These are phyloP conservation scores for Datisca glomerata DNA, from an alignment of 306 rosid genomes.

Conservation along the genomic window DNA sequence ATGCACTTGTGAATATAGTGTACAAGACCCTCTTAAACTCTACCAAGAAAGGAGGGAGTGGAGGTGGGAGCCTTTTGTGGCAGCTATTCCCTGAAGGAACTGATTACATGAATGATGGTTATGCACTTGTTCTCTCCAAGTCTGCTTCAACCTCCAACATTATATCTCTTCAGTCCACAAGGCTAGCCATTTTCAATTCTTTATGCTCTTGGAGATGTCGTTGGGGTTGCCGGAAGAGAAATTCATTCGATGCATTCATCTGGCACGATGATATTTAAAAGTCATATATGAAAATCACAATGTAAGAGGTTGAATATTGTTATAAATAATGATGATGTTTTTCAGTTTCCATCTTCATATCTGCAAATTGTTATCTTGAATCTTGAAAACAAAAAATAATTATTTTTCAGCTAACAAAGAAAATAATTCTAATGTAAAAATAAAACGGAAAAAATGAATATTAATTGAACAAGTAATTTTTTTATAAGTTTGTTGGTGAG, in stretches of 20 bases:
- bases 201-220: slow-evolving; percentile 52
- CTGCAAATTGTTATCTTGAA: too few relatives aligned
- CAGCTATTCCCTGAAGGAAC: slow-evolving; percentile 81
- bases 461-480: too few relatives aligned
- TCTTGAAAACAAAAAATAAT: too few relatives aligned
- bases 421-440: too few relatives aligned
- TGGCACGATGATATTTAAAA: too few relatives aligned
- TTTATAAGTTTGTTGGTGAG: too few relatives aligned
- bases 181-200: slow-evolving; percentile 49
- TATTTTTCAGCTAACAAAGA: too few relatives aligned
- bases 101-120: slow-evolving; percentile 86
- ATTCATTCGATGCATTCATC: slow-evolving; percentile 12
- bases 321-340: too few relatives aligned
- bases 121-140: slow-evolving; percentile 58
- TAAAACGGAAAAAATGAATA: too few relatives aligned
- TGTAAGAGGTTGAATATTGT: too few relatives aligned
- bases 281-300: too few relatives aligned
- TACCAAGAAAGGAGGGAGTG: slow-evolving; percentile 75
- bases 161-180: slow-evolving; percentile 48
- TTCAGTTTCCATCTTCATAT: too few relatives aligned
- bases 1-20: slow-evolving; percentile 38
- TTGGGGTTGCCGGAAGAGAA: slow-evolving; percentile 75
- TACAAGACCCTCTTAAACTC: slow-evolving; percentile 45
- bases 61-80: slow-evolving; percentile 81
- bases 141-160: slow-evolving; percentile 51